phyloP scores from a whole-genome alignment of 2,329 filamentous ascomycete genomes.

The Zasmidium angulare region DNA sequence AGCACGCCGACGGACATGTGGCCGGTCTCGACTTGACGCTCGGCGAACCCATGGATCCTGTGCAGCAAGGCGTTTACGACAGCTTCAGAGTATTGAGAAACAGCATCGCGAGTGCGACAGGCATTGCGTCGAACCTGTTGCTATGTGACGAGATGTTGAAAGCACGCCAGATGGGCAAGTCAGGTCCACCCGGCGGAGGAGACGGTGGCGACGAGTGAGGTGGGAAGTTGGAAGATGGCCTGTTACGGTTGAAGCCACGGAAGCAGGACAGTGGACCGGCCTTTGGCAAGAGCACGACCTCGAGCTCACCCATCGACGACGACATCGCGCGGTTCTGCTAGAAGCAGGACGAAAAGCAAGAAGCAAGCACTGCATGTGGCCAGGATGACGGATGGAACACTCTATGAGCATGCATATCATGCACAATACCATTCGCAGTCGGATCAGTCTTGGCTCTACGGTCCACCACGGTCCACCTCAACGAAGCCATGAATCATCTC shows the following conservation, averaged over 20 bases:
- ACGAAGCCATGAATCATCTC: too few relatives aligned
- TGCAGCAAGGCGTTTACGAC: slow-evolving; percentile 89
- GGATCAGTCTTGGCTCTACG: too few relatives aligned
- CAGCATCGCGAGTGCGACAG: slow-evolving; percentile 87
- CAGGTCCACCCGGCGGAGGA: slow-evolving; percentile 31
- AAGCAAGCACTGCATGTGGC: too few relatives aligned
- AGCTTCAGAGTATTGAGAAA: slow-evolving; percentile 94
- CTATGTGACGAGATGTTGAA: slow-evolving; percentile 97
- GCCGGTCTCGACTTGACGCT: slow-evolving; percentile 84
- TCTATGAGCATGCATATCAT: too few relatives aligned
- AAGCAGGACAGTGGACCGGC: neutral
- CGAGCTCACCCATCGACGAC: too few relatives aligned
- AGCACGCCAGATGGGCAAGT: slow-evolving; percentile 82
- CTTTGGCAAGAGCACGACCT: too few relatives aligned
- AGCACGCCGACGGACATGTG: slow-evolving; percentile 76
- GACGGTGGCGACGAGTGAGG: slow-evolving; percentile 24
- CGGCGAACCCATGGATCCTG: slow-evolving; percentile 92
- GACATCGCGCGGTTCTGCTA: too few relatives aligned
- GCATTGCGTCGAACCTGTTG: slow-evolving; percentile 92
- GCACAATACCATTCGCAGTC: too few relatives aligned
- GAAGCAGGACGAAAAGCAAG: too few relatives aligned
- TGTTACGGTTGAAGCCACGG: neutral
- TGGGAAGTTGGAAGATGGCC: slow-evolving; percentile 4
- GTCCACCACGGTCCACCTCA: too few relatives aligned
- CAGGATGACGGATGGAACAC: too few relatives aligned